Base-by-base conservation (phyloP, 352 stramenopile genomes). In the Pythium rhizo-oryzae region DNA sequence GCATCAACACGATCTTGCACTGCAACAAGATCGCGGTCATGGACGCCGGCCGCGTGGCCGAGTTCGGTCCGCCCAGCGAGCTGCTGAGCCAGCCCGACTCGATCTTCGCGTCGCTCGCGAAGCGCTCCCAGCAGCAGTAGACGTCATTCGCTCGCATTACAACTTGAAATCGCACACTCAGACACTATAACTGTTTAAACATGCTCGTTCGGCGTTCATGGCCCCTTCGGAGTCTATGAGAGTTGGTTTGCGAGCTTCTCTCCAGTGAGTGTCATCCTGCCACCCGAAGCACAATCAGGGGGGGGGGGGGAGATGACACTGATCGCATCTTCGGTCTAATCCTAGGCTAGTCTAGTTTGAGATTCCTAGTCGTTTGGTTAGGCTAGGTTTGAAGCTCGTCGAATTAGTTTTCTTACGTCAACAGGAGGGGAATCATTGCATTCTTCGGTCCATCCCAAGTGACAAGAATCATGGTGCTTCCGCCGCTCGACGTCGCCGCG, bases 1-100 rank as follows among this genome's bases (percentile, higher is more conserved):
- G 96, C 33, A 80, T 98, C 19, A 91, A 97, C 54, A 98, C 95
- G 12, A 97, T 98, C 60, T 78, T 98, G 67, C 91, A 98, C 65
- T 92, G 84, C 71, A 89, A 98, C 66, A 75, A 79, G 19, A 92
- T 98, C 35, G 66, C 97, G 15, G 92, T 98, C 28, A 81, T 98
- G 71, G 90, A 98, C 62, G 78, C 94, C 56, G 94, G 94, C 8
- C 73, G 66, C 37, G 89, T 98, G 35, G 89, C 80, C 15, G 97
- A 99, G 74, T 98, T 96, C 69, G 96, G 94, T 59, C 78, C 89
- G 33, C 94, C 96, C 0, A 43, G 68, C 4, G 72, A 80, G 19
- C 73, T 99, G 39, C 55, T 98, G 16, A 59, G 62, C 50, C 89
- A 85, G 23, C 64, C 82, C 13, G 75, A 84, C 19, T 87, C 83